Base-by-base conservation (phyloP, 2,329 filamentous ascomycete species). In the Phialophora expanda region DNA sequence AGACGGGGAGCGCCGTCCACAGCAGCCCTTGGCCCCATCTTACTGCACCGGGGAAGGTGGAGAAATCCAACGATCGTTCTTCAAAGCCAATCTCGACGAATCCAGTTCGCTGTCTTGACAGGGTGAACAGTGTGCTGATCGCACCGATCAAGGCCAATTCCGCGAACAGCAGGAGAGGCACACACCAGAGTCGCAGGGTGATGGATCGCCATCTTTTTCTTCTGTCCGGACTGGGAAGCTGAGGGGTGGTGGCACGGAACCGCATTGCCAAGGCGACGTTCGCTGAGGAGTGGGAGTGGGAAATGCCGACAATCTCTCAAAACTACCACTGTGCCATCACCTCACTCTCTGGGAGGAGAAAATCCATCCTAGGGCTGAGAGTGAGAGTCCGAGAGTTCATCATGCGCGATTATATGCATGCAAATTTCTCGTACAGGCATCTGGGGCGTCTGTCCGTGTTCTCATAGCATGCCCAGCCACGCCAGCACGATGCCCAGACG, bases 351-450 rank as follows among this genome's bases (percentile, higher is more conserved):
- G 11, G 34, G 34, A 17, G 7, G 38, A 44, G 17, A 9, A 44
- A 44, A 4, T n/a, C 17, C 38, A 44, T 8, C 17, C 3, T 4
- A 6, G 38, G 38, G 17, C 38, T 9, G 17, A n/a, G 38, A 5
- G 3, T n/a, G 38, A n/a, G 34, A 17, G 12, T 41, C 34, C 1
- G 17, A 17, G 38, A 44, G 38, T 44, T 14, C 38, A 44, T 8
- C 38, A 44, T 44, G 38, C 38, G 38, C 38, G 38, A 8, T 44
- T 44, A 44, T 44, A 44, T 44, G 38, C 38, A 44, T 44, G 38
- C 38, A 44, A 17, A 44, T 44, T n/a, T 8, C 38, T 44, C 14
- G 38, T n/a, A 17, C 38, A 44, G 17, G 7, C 38, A n/a, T n/a
- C 7, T 17, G 38, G 38, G 34, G 34, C 34, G 34, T 17, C 38